These are phyloP conservation scores for Casuarina glauca DNA, from an alignment of 306 rosid genomes.

Conservation along the genomic window DNA sequence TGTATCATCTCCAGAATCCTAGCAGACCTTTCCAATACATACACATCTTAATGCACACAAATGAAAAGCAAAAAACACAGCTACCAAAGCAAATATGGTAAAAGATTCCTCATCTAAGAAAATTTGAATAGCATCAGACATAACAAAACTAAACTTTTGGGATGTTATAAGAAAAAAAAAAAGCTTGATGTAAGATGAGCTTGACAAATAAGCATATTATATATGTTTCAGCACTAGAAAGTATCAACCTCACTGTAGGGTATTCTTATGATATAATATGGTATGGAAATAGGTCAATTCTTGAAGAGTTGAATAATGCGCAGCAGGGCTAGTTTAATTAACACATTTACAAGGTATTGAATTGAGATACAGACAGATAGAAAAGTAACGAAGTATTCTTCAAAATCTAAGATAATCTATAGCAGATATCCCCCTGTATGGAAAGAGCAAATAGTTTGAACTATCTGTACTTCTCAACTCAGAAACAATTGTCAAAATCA, in stretches of 20 bases:
- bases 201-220: background rate
- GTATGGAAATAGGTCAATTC: background rate
- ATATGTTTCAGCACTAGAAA: background rate
- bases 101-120: constrained; percentile 2
- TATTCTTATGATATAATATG: background rate
- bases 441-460: background rate
- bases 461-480: background rate
- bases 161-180: background rate
- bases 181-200: background rate
- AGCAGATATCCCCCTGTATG: background rate
- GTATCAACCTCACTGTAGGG: background rate
- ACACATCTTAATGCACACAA: constrained; percentile 8
- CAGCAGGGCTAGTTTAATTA: background rate
- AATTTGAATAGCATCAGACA: background rate
- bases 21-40: constrained; percentile 23
- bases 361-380: background rate
- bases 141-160: background rate
- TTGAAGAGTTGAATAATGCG: background rate
- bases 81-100: background rate
- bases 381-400: background rate
- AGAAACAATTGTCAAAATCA: background rate
- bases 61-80: background rate
- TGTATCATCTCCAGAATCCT: background rate
- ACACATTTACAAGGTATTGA: background rate
- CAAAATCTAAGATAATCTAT: background rate